Conservation (phyloP, 768 basidiomycete species). For the Tylopilus sp. region DNA sequence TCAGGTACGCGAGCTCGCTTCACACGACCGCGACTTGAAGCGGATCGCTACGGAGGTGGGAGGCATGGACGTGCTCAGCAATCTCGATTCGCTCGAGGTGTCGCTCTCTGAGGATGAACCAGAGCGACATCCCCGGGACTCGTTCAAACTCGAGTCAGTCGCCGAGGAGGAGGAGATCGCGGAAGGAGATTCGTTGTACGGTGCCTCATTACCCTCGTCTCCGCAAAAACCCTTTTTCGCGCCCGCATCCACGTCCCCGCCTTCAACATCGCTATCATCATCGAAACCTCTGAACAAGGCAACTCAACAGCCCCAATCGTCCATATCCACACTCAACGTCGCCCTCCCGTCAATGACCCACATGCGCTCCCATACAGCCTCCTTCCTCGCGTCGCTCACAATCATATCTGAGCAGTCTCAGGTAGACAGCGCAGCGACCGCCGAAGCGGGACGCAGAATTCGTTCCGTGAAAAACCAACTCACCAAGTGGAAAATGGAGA, state of each 20-base stretch:
- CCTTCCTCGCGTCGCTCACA: constrained; percentile 70
- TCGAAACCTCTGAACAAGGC: constrained; percentile 25
- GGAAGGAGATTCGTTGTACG: constrained; percentile 42
- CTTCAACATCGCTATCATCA: constrained; percentile 46
- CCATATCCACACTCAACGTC: constrained; percentile 26
- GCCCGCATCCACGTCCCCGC: constrained; percentile 43
- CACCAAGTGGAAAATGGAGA: constrained; percentile 75
- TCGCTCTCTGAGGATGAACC: constrained; percentile 27
- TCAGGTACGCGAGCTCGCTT: constrained; percentile 75
- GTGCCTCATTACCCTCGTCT: constrained; percentile 38
- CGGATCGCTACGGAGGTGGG: constrained; percentile 76
- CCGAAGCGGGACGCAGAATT: constrained; percentile 83
- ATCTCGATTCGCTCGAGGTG: constrained; percentile 63
- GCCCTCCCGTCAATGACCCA: constrained; percentile 64
- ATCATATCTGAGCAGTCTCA: constrained; percentile 86
- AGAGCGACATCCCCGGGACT: constrained; percentile 26
- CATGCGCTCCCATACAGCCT: constrained; percentile 69
- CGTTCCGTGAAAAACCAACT: constrained; percentile 82
- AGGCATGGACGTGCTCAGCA: constrained; percentile 67
- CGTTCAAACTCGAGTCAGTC: constrained; percentile 33
- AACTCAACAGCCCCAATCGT: constrained; percentile 24
- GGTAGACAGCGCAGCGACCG: constrained; percentile 79
- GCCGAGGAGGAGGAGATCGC: constrained; percentile 39
- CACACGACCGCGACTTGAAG: constrained; percentile 76
- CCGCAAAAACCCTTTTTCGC: constrained; percentile 60